Conservation (phyloP, 2,329 filamentous ascomycete genomes). For the Penicillium sp. region DNA sequence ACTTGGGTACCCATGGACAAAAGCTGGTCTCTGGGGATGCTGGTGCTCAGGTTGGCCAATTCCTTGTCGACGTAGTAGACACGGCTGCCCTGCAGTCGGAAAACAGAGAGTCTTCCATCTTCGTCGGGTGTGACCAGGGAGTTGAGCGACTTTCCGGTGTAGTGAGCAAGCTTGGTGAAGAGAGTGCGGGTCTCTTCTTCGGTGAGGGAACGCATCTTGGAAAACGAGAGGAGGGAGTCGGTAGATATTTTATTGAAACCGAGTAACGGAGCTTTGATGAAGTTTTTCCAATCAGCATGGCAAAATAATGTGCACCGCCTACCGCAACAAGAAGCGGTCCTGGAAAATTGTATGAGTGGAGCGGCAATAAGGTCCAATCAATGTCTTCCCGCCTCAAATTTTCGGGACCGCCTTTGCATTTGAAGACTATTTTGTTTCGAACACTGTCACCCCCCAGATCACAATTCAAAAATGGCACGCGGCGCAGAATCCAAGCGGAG, state of each 20-base stretch:
- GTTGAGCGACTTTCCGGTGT: slow-evolving; percentile 62
- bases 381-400: slow-evolving; percentile 8
- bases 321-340: background rate
- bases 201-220: slow-evolving; percentile 9
- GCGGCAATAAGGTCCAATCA: slow-evolving; percentile 13
- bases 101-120: slow-evolving; percentile 63
- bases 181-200: slow-evolving; percentile 62
- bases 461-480: slow-evolving; percentile 44
- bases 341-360: slow-evolving; percentile 13
- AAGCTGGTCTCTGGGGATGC: slow-evolving; percentile 76
- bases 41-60: slow-evolving; percentile 87
- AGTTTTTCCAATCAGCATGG: background rate
- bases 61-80: slow-evolving; percentile 92
- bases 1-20: slow-evolving; percentile 81
- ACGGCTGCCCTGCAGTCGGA: slow-evolving; percentile 77
- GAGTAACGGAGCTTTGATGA: background rate
- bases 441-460: slow-evolving; percentile 2
- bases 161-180: slow-evolving; percentile 91
- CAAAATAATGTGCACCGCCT: background rate
- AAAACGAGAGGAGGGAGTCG: slow-evolving; percentile 1
- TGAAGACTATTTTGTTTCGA: slow-evolving; percentile 14
- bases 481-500: slow-evolving; percentile 52
- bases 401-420: slow-evolving; percentile 8
- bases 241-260: background rate
- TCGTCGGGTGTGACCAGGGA: slow-evolving; percentile 53